Percentiles rank a stretch among this genome's conserved stretches.
phyloP scores from a whole-genome alignment of 257 asterid species.

The Orobanche coerulescens region DNA sequence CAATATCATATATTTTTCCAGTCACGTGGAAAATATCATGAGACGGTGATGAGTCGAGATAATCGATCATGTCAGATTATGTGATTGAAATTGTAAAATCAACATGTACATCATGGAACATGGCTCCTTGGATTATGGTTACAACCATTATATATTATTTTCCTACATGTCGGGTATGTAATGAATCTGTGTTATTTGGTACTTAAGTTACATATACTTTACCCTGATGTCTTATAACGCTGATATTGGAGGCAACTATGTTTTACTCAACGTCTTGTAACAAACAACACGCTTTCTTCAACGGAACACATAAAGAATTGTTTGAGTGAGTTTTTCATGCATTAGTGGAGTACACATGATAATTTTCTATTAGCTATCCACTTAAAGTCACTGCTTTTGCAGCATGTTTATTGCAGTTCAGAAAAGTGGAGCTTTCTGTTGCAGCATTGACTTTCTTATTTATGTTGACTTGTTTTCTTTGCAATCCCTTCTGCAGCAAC shows the following conservation, averaged over 20 bases:
- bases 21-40: too few relatives aligned
- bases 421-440: constrained; percentile 17
- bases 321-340: constrained; percentile 11
- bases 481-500: constrained; percentile 44
- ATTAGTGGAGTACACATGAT: constrained; percentile 5
- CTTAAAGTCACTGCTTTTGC: constrained; percentile 10
- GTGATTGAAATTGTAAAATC: too few relatives aligned
- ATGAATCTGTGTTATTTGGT: not conserved
- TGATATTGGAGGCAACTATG: constrained; percentile 3
- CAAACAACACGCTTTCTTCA: not conserved
- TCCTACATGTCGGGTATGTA: constrained; percentile 10
- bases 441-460: constrained; percentile 6
- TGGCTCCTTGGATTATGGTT: too few relatives aligned
- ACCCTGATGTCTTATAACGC: not conserved
- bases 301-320: not conserved
- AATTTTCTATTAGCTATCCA: not conserved
- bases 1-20: too few relatives aligned
- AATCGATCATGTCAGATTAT: too few relatives aligned
- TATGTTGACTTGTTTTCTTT: not conserved
- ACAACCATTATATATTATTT: not conserved
- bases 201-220: not conserved
- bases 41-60: too few relatives aligned
- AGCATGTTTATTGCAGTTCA: not conserved
- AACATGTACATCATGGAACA: too few relatives aligned
- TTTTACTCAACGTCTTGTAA: not conserved